Evolutionary conservation across 2,329 filamentous ascomycete genomes (phyloP).

Genomic region (Eutypa lata): DNA sequence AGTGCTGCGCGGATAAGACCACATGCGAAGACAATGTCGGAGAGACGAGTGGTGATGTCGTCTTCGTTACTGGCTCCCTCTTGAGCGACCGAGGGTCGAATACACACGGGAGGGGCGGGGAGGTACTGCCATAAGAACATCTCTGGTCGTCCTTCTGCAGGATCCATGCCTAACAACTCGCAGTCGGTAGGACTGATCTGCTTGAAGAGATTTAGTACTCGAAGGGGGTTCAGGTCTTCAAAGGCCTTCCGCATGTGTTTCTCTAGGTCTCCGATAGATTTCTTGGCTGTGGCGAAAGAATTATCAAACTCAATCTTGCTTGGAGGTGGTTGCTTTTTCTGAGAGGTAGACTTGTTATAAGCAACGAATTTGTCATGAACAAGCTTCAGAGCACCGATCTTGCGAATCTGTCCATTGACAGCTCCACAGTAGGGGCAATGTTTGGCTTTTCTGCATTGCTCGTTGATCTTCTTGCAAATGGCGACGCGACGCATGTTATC

Average conservation of each 20-base stretch:
- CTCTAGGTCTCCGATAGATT: slow-evolving; percentile 77
- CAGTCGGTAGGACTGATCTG: slow-evolving; percentile 82
- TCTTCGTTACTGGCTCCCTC: slow-evolving; percentile 94
- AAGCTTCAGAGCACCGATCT: slow-evolving; percentile 88
- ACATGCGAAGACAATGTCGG: slow-evolving; percentile 92
- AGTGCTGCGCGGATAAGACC: slow-evolving; percentile 81
- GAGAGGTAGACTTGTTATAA: slow-evolving; percentile 84
- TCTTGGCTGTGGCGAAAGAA: slow-evolving; percentile 78
- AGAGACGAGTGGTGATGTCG: slow-evolving; percentile 93
- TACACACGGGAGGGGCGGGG: slow-evolving; percentile 89
- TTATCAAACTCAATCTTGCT: slow-evolving; percentile 83
- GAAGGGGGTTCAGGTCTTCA: slow-evolving; percentile 88
- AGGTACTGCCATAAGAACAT: slow-evolving; percentile 98
- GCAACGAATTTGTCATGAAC: slow-evolving; percentile 88
- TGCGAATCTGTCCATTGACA: slow-evolving; percentile 88
- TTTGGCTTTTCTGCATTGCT: slow-evolving; percentile 84
- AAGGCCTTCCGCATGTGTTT: slow-evolving; percentile 89
- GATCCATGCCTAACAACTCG: slow-evolving; percentile 85
- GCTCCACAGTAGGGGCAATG: slow-evolving; percentile 76
- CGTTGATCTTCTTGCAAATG: slow-evolving; percentile 84
- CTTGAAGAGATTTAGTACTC: slow-evolving; percentile 88
- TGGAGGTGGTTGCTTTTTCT: slow-evolving; percentile 76
- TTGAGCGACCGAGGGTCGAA: slow-evolving; percentile 89
- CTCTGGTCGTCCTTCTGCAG: slow-evolving; percentile 82
- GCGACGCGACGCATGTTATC: slow-evolving; percentile 84